Conservation (phyloP, 2,329 filamentous ascomycete species). For the Colletotrichum lini region DNA sequence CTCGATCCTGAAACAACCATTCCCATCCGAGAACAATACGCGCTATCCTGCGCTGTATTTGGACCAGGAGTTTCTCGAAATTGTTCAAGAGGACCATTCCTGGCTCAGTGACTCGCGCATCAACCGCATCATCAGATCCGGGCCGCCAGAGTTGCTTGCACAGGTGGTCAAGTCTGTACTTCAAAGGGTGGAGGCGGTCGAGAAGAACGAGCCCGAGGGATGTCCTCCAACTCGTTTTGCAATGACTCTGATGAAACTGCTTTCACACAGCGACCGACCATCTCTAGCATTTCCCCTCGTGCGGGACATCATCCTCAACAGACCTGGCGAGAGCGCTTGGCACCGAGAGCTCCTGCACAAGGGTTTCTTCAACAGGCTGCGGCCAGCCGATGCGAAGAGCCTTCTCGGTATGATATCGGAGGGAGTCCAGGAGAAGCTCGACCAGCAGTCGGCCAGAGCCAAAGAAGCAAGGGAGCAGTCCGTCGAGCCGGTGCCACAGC, state of each 20-base stretch:
- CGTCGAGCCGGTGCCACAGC: background rate
- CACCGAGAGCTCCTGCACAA: constrained; percentile 22
- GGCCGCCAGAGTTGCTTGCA: constrained; percentile 11
- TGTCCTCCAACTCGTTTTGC: background rate
- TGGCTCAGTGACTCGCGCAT: background rate
- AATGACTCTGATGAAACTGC: constrained; percentile 3
- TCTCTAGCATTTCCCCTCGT: constrained; percentile 27
- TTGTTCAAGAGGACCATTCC: background rate
- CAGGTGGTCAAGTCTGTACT: constrained; percentile 15
- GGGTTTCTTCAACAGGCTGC: constrained; percentile 11
- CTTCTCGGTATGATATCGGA: constrained; percentile 7
- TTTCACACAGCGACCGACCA: constrained; percentile 8
- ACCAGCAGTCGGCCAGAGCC: background rate
- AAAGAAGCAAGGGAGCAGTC: background rate
- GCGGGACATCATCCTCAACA: constrained; percentile 14
- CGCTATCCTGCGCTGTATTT: constrained; percentile 23
- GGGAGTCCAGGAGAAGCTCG: constrained; percentile 10
- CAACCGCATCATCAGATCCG: background rate
- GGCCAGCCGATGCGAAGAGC: background rate
- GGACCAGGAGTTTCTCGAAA: constrained; percentile 24
- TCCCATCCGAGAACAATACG: background rate
- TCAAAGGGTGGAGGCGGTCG: background rate
- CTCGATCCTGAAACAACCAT: constrained; percentile 17
- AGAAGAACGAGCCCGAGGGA: background rate
- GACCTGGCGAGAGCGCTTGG: constrained; percentile 26